Percentiles rank a stretch among this genome's conserved stretches.
Conservation (phyloP, 768 basidiomycete species). For the Tulasnella sp. region DNA sequence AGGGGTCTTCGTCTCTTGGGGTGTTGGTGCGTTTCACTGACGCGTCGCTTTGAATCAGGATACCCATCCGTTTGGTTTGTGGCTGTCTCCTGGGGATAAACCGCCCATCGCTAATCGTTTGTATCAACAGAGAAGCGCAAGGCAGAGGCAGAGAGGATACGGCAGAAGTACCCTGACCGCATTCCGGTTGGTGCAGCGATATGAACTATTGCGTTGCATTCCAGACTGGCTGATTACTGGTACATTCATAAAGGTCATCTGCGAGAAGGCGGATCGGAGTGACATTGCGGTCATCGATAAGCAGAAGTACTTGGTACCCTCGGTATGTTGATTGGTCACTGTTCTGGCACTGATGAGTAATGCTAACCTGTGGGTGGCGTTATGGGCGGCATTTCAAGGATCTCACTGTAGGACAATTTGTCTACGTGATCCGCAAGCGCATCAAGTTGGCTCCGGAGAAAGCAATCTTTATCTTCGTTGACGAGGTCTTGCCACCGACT, state of each 20-base stretch:
- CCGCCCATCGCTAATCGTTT: not conserved
- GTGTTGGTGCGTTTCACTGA: not conserved
- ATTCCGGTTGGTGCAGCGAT: slow-evolving; percentile 65
- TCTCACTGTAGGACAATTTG: slow-evolving; percentile 95
- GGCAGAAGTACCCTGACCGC: slow-evolving; percentile 97
- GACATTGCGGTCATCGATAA: slow-evolving; percentile 99
- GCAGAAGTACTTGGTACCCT: slow-evolving; percentile 99
- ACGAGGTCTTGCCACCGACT: slow-evolving; percentile 95
- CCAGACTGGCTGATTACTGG: not conserved
- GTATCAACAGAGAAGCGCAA: slow-evolving; percentile 82
- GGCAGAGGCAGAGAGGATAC: slow-evolving; percentile 95
- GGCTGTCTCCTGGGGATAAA: slow-evolving; percentile 20
- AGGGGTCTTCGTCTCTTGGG: not conserved
- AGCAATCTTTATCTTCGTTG: slow-evolving; percentile 99
- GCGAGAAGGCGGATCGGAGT: slow-evolving; percentile 96
- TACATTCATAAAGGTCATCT: slow-evolving; percentile 68
- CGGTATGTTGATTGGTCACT: slow-evolving; percentile 41
- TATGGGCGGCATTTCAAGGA: slow-evolving; percentile 42
- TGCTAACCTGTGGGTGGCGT: not conserved
- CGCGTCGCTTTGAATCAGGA: slow-evolving; percentile 37
- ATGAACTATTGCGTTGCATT: not conserved
- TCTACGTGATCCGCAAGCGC: slow-evolving; percentile 98
- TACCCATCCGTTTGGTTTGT: slow-evolving; percentile 90
- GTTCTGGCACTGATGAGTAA: not conserved
- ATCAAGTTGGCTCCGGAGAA: slow-evolving; percentile 99